A percentile compares a stretch with the other conserved stretches of the same genome.
phyloP scores from a whole-genome alignment of 1,139 yeast genomes.

The Hanseniaspora gamundiae region DNA sequence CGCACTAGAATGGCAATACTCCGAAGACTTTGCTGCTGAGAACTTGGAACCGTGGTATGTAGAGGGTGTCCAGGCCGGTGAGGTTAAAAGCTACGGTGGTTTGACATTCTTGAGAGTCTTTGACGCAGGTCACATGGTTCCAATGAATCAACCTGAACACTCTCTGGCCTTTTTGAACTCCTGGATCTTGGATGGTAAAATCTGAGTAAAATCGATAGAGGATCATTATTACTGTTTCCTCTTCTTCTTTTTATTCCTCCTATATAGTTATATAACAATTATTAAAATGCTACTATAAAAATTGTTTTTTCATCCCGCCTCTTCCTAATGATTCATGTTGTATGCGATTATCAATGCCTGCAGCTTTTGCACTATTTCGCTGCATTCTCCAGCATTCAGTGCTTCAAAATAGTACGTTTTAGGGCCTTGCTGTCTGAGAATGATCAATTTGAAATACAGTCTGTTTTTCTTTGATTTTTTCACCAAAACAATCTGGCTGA shows the following conservation, averaged over 20 bases:
- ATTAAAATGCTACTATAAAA: too few relatives aligned
- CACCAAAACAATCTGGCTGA: conserved; percentile 62
- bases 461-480: conserved; percentile 74
- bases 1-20: conserved; percentile 53
- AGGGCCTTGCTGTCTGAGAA: conserved; percentile 50
- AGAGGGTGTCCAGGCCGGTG: conserved; percentile 42
- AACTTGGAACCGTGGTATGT: conserved; percentile 28
- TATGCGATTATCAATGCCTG: conserved; percentile 42
- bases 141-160: conserved; percentile 67
- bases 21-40: conserved; percentile 37
- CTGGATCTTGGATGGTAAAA: conserved; percentile 37
- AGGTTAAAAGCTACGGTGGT: conserved; percentile 40
- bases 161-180: conserved; percentile 66
- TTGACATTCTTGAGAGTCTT: conserved; percentile 52
- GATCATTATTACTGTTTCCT: too few relatives aligned
- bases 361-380: conserved; percentile 63
- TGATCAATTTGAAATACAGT: conserved; percentile 68
- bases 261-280: not conserved
- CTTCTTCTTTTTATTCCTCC: not conserved
- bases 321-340: conserved; percentile 28
- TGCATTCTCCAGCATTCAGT: conserved; percentile 44
- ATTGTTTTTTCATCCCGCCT: too few relatives aligned
- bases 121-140: conserved; percentile 71
- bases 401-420: conserved; percentile 89
- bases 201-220: not conserved